phyloP scores from a whole-genome alignment of 2,329 filamentous ascomycete genomes.

The Exutisphaerella laricina region DNA sequence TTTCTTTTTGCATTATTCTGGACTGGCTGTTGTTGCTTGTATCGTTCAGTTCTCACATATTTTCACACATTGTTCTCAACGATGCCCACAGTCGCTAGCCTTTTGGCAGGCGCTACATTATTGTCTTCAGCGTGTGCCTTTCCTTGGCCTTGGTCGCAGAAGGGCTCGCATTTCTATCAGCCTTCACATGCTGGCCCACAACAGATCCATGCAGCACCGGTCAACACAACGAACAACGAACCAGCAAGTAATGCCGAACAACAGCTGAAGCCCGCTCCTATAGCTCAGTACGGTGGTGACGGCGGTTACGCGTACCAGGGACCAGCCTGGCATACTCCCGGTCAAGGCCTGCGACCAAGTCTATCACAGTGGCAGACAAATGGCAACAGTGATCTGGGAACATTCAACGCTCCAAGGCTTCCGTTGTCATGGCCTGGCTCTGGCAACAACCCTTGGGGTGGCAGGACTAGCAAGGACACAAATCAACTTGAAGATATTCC shows the following conservation, averaged over 20 bases:
- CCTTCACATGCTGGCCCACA: constrained; percentile 2
- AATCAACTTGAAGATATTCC: constrained; percentile 27
- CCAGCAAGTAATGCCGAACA: constrained; percentile 7
- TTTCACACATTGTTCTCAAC: too few relatives aligned
- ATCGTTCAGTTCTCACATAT: too few relatives aligned
- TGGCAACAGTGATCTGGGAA: constrained; percentile 26
- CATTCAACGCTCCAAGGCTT: constrained; percentile 21
- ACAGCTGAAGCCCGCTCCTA: not conserved
- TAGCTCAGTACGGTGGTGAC: constrained; percentile 13
- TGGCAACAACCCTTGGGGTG: constrained; percentile 26
- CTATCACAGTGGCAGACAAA: constrained; percentile 25
- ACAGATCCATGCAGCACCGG: constrained; percentile 4
- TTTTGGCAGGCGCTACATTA: constrained; percentile 2
- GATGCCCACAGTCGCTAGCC: not conserved
- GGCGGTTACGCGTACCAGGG: constrained; percentile 12
- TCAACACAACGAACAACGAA: constrained; percentile 11
- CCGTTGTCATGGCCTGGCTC: constrained; percentile 22
- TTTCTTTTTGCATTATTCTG: too few relatives aligned
- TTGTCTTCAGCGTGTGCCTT: not conserved
- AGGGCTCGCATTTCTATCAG: not conserved
- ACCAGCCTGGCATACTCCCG: constrained; percentile 20
- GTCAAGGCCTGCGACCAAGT: constrained; percentile 11
- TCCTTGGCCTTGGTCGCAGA: not conserved
- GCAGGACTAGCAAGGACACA: constrained; percentile 23
- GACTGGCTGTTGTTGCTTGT: too few relatives aligned